These are phyloP conservation scores for Sugiyamaella sp. DNA, from an alignment of 1,139 yeast genomes.

Conservation along the genomic window DNA sequence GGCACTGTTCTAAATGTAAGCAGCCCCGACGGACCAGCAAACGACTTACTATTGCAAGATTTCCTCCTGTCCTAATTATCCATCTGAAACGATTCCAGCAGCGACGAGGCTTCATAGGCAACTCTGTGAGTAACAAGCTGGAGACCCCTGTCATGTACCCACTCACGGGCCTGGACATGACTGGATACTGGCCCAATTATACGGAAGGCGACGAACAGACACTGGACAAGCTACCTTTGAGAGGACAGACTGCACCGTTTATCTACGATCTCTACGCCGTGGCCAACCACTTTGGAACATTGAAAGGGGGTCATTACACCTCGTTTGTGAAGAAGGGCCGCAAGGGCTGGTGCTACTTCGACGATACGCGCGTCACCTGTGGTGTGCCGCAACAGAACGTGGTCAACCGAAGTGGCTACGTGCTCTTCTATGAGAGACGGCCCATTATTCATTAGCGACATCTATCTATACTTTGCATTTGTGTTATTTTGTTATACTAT, in stretches of 20 bases:
- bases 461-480: background rate
- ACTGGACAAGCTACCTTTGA: constrained; percentile 57
- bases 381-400: constrained; percentile 48
- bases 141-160: constrained; percentile 68
- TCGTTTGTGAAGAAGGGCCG: constrained; percentile 71
- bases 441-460: constrained; percentile 9
- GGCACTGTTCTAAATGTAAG: constrained; percentile 88
- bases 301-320: constrained; percentile 92
- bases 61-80: constrained; percentile 71
- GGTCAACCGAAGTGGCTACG: constrained; percentile 69
- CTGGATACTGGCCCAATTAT: constrained; percentile 73
- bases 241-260: constrained; percentile 84
- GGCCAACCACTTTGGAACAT: constrained; percentile 82
- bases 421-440: constrained; percentile 55
- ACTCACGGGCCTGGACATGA: constrained; percentile 60
- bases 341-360: constrained; percentile 74
- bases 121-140: constrained; percentile 49
- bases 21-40: constrained; percentile 67
- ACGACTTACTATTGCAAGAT: constrained; percentile 65
- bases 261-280: constrained; percentile 78
- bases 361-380: constrained; percentile 62
- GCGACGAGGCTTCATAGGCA: constrained; percentile 33
- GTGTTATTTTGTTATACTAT: constrained; percentile 13
- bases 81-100: constrained; percentile 79
- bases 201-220: constrained; percentile 41